A percentile compares a stretch with the other conserved stretches of the same genome.
These are phyloP conservation scores for Diversispora epigaea DNA, from an alignment of 192 early-diverging fungal genomes.

Conservation along the genomic window DNA sequence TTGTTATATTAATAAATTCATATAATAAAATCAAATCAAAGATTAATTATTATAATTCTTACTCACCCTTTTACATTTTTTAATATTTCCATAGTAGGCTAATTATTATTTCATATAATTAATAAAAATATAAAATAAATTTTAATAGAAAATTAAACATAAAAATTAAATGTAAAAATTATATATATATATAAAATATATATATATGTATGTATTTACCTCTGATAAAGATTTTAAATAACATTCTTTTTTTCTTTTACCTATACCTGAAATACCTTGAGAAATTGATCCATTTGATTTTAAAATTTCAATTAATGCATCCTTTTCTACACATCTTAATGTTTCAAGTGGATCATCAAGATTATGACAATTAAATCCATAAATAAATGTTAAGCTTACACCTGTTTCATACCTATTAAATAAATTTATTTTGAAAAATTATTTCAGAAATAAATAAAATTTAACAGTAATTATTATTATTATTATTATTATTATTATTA, in stretches of 20 bases:
- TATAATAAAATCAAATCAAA: background rate
- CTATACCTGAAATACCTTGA: conserved; percentile 12
- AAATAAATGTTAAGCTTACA: conserved; percentile 20
- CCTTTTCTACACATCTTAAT: conserved; percentile 17
- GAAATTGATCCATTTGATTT: conserved; percentile 1
- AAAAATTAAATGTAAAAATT: background rate
- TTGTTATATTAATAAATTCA: background rate
- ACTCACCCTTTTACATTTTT: conserved; percentile 21
- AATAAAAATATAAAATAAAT: background rate
- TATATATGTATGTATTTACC: background rate
- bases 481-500: background rate
- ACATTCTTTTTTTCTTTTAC: conserved; percentile 21
- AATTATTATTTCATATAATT: background rate
- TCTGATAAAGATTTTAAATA: conserved; percentile 10
- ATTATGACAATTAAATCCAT: conserved; percentile 22
- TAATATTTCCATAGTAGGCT: background rate
- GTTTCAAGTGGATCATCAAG: conserved; percentile 14
- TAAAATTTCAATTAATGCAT: conserved; percentile 14
- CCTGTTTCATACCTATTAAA: conserved; percentile 21
- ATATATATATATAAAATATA: background rate
- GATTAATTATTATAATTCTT: background rate
- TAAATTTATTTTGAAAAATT: background rate
- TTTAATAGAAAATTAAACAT: background rate
- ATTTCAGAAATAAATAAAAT: no score
- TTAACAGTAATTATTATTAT: background rate